Conservation (phyloP, 768 basidiomycete species). For the Lactarius vividus region DNA sequence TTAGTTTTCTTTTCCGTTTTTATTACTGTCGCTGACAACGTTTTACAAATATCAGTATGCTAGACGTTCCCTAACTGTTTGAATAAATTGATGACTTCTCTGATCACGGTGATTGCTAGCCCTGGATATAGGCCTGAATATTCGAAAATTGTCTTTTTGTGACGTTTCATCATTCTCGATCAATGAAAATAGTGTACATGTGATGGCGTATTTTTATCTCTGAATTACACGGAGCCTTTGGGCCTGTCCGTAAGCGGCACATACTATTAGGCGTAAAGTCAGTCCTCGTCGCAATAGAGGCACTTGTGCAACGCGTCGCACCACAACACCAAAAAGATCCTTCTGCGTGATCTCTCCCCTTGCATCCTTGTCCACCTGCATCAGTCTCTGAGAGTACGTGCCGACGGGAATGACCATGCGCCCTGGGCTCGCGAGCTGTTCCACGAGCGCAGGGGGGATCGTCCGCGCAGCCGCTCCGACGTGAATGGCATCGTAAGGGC, state of each 20-base stretch:
- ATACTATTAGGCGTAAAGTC: conserved; percentile 44
- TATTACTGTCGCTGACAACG: not conserved
- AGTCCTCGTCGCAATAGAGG: not conserved
- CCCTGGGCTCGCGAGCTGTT: conserved; percentile 74
- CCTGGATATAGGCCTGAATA: not conserved
- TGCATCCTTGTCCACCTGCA: conserved; percentile 76
- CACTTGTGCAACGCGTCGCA: conserved; percentile 39
- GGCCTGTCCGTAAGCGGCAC: conserved; percentile 62
- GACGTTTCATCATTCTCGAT: not conserved
- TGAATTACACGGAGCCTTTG: not conserved
- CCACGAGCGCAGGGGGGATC: conserved; percentile 66
- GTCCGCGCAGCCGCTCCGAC: conserved; percentile 89
- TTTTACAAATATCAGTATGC: not conserved
- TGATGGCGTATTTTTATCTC: not conserved
- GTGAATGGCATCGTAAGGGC: conserved; percentile 65
- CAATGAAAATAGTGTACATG: not conserved
- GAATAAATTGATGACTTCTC: not conserved
- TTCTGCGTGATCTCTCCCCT: conserved; percentile 62
- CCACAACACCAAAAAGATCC: conserved; percentile 78
- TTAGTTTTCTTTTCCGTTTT: not conserved
- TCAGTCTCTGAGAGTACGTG: conserved; percentile 50
- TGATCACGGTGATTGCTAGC: not conserved
- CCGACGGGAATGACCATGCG: conserved; percentile 95
- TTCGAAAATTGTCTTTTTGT: not conserved
- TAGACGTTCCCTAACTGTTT: not conserved